Evolutionary conservation across 2,329 filamentous ascomycete genomes (phyloP).

Genomic region (Curvularia sp.): DNA sequence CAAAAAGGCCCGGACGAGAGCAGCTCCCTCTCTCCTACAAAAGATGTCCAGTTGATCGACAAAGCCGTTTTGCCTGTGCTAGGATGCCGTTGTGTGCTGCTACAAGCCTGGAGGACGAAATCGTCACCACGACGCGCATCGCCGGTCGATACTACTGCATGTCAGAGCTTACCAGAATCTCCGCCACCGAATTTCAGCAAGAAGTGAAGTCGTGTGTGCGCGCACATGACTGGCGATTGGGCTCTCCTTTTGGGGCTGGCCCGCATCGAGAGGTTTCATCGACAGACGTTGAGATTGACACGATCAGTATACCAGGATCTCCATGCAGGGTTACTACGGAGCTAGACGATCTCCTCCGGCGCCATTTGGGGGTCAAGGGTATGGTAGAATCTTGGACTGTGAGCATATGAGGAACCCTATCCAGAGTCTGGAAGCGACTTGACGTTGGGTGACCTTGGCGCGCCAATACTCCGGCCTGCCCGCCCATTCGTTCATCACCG

Average conservation of each 20-base stretch:
- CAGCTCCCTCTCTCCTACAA: neutral
- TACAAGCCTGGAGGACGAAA: neutral
- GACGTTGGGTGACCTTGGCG: constrained; percentile 21
- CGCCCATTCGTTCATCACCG: constrained; percentile 11
- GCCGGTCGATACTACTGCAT: neutral
- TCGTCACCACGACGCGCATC: neutral
- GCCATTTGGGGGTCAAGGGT: constrained; percentile 12
- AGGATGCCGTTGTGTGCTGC: neutral
- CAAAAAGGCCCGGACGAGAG: constrained; percentile 8
- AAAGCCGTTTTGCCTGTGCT: neutral
- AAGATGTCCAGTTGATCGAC: neutral
- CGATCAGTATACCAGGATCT: constrained; percentile 4
- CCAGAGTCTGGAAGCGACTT: constrained; percentile 16
- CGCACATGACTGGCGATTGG: constrained; percentile 7
- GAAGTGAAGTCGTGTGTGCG: constrained; percentile 2
- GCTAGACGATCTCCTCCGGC: constrained; percentile 8
- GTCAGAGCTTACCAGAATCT: neutral
- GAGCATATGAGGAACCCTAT: constrained; percentile 15
- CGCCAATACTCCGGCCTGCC: neutral
- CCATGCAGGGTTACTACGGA: constrained; percentile 24
- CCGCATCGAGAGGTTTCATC: constrained; percentile 4
- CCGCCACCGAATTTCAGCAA: neutral
- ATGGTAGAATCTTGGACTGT: constrained; percentile 16
- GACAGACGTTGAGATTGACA: constrained; percentile 21
- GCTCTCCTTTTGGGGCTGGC: constrained; percentile 18